phyloP scores from a whole-genome alignment of 2,329 filamentous ascomycete genomes.

The Aureobasidium sp. region DNA sequence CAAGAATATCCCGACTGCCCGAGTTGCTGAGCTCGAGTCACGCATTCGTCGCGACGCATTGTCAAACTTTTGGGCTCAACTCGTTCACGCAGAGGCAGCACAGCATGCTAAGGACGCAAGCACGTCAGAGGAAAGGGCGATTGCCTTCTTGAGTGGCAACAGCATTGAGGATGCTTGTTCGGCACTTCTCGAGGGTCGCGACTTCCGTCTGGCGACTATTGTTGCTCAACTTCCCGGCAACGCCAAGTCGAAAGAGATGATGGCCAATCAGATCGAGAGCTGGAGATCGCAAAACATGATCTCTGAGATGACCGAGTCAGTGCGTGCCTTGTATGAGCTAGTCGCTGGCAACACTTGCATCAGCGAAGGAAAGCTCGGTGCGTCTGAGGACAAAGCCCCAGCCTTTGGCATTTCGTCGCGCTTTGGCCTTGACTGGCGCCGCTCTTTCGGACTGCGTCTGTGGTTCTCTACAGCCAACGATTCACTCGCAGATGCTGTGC shows the following conservation, averaged over 20 bases:
- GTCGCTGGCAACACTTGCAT: conserved; percentile 79
- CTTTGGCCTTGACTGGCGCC: conserved; percentile 86
- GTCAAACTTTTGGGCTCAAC: conserved; percentile 54
- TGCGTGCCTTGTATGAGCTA: conserved; percentile 83
- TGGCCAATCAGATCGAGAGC: conserved; percentile 69
- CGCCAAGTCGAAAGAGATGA: conserved; percentile 59
- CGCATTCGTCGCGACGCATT: conserved; percentile 50
- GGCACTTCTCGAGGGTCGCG: conserved; percentile 62
- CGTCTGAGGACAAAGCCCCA: conserved; percentile 69
- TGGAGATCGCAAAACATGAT: conserved; percentile 80
- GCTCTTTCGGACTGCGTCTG: conserved; percentile 81
- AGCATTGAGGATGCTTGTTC: conserved; percentile 77
- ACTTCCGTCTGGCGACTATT: conserved; percentile 75
- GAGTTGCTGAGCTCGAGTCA: conserved; percentile 31
- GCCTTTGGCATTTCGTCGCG: conserved; percentile 75
- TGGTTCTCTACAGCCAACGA: conserved; percentile 73
- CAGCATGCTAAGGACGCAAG: conserved; percentile 47
- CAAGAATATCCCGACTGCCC: conserved; percentile 34
- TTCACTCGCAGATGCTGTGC: conserved; percentile 63
- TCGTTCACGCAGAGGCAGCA: conserved; percentile 32
- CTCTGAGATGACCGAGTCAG: conserved; percentile 75
- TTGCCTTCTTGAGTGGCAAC: conserved; percentile 70
- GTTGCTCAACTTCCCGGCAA: conserved; percentile 74
- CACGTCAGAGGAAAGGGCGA: conserved; percentile 71
- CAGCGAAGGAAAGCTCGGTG: conserved; percentile 65